Evolutionary conservation across 345 rosid species (phyloP).

Genomic region (Populus pruinosa): DNA sequence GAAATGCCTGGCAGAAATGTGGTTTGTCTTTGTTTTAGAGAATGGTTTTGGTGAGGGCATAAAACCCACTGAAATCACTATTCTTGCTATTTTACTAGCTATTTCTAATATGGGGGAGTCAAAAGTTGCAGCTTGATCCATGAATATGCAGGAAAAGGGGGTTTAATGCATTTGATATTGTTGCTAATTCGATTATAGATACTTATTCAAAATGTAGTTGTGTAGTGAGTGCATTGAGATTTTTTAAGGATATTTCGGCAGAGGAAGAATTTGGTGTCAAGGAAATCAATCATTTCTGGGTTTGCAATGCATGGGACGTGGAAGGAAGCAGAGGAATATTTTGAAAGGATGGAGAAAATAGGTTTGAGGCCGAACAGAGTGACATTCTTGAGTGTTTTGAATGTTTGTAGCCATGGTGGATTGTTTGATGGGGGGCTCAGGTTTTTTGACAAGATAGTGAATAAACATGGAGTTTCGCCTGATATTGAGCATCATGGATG

Average conservation of each 20-base stretch:
- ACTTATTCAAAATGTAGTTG: slow-evolving; percentile 78
- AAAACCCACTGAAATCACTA: slow-evolving; percentile 53
- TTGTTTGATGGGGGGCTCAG: slow-evolving; percentile 62
- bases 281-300: slow-evolving; percentile 82
- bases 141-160: slow-evolving; percentile 53
- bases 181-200: slow-evolving; percentile 59
- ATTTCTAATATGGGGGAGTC: slow-evolving; percentile 46
- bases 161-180: slow-evolving; percentile 48
- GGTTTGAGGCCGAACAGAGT: slow-evolving; percentile 64
- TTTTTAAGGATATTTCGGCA: slow-evolving; percentile 46
- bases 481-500: slow-evolving; percentile 76
- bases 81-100: slow-evolving; percentile 66
- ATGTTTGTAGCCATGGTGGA: slow-evolving; percentile 89
- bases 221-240: slow-evolving; percentile 47
- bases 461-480: slow-evolving; percentile 43
- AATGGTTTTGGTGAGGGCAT: slow-evolving; percentile 56
- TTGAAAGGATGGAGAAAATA: slow-evolving; percentile 53
- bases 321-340: slow-evolving; percentile 54
- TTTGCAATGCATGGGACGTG: slow-evolving; percentile 86
- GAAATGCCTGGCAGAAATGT: slow-evolving; percentile 58
- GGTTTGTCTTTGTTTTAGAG: slow-evolving; percentile 55
- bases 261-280: slow-evolving; percentile 60
- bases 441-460: slow-evolving; percentile 59
- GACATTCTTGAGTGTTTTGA: slow-evolving; percentile 69
- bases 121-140: slow-evolving; percentile 57